Percentiles rank a stretch among this genome's conserved stretches.
Evolutionary conservation across 2,329 filamentous ascomycete species (phyloP).

Genomic region (Ophiostoma populinum): DNA sequence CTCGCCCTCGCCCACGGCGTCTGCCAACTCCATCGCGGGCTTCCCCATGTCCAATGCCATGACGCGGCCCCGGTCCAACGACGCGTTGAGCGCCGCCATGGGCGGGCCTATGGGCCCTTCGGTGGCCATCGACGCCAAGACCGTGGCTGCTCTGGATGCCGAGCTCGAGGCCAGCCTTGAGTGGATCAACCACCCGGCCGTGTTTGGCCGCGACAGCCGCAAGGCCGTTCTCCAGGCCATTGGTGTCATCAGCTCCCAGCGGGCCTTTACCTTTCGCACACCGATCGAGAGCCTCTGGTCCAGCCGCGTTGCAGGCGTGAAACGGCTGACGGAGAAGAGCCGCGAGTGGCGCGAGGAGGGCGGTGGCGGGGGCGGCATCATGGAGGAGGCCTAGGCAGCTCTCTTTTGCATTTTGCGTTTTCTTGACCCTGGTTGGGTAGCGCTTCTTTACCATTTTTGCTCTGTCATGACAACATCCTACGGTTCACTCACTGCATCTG

Average conservation of each 20-base stretch:
- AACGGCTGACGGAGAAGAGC: conserved; percentile 63
- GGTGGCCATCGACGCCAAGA: conserved; percentile 65
- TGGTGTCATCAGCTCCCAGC: conserved; percentile 86
- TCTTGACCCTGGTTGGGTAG: neutral
- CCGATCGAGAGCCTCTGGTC: conserved; percentile 85
- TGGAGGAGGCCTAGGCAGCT: conserved; percentile 33
- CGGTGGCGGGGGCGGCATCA: conserved; percentile 51
- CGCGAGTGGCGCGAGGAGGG: conserved; percentile 83
- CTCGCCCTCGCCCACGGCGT: conserved; percentile 36
- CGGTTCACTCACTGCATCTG: no score
- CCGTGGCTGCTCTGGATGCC: conserved; percentile 72
- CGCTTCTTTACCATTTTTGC: neutral
- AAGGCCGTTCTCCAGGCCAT: conserved; percentile 95
- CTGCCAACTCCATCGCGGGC: conserved; percentile 24
- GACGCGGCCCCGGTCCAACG: conserved; percentile 35
- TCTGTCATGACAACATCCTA: no score
- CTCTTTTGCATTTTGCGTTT: neutral
- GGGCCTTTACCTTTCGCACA: conserved; percentile 84
- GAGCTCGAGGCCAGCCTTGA: conserved; percentile 83
- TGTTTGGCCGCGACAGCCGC: conserved; percentile 82
- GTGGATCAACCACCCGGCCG: conserved; percentile 94
- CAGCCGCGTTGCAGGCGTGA: conserved; percentile 62
- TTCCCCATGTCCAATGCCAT: conserved; percentile 21
- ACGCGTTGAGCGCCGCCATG: conserved; percentile 37
- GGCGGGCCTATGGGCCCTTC: conserved; percentile 26